phyloP scores from a whole-genome alignment of 805 yeast species.

The Schizosaccharomyces lindneri region DNA sequence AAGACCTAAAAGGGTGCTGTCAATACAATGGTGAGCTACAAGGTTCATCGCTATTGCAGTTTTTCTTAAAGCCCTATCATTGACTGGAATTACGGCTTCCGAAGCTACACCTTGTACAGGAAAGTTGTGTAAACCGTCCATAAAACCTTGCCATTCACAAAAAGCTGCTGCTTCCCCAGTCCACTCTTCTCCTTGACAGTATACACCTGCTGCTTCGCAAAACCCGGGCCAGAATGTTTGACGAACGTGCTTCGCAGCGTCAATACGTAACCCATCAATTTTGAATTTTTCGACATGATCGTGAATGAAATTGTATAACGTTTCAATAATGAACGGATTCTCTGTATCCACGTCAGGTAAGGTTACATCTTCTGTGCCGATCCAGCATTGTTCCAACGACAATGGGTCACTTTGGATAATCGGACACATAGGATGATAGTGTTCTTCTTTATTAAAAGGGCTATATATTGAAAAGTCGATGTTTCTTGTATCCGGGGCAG shows the following conservation, averaged over 20 bases:
- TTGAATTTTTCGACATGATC: conserved; percentile 1
- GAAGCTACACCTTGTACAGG: conserved; percentile 3
- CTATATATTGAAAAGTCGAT: not conserved
- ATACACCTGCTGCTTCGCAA: conserved; percentile 2
- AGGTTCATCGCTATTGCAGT: not conserved
- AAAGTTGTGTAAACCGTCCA: conserved; percentile 4
- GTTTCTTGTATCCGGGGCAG: not conserved
- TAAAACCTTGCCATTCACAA: conserved; percentile 2
- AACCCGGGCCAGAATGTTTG: not conserved
- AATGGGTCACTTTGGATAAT: conserved; percentile 2
- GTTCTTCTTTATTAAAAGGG: conserved; percentile 2
- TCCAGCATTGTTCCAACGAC: conserved; percentile 4
- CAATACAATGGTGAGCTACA: not conserved
- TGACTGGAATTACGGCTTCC: not conserved
- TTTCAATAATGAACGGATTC: not conserved
- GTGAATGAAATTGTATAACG: not conserved
- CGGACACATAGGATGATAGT: conserved; percentile 2
- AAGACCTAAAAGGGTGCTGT: not conserved
- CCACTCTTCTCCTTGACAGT: conserved; percentile 3
- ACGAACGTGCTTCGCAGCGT: conserved; percentile 3
- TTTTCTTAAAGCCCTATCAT: not conserved
- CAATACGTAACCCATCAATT: conserved; percentile 5
- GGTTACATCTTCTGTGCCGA: conserved; percentile 2
- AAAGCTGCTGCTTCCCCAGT: not conserved
- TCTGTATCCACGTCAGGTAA: conserved; percentile 2